phyloP scores from a whole-genome alignment of 2,329 filamentous ascomycete species.

The Cucurbitaria berberidis region DNA sequence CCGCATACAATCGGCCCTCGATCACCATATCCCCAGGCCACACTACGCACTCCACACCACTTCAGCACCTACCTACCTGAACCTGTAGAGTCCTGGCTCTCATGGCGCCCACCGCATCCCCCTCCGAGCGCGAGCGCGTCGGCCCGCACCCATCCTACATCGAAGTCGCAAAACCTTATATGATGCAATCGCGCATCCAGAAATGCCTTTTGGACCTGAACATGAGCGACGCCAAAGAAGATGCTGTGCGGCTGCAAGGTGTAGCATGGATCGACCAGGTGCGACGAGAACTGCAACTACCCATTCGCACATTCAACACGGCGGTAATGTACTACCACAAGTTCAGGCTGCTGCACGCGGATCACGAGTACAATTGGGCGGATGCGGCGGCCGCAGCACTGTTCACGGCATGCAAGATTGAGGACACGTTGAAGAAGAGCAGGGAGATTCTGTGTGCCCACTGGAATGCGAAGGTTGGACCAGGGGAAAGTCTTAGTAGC shows the following conservation, averaged over 20 bases:
- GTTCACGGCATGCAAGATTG: slow-evolving; percentile 94
- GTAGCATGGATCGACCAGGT: slow-evolving; percentile 89
- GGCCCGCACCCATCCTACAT: slow-evolving; percentile 69
- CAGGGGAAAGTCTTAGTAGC: slow-evolving; percentile 71
- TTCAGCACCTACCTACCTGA: background rate
- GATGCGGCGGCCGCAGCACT: slow-evolving; percentile 88
- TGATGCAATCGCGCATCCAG: slow-evolving; percentile 81
- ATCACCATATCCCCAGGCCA: too few relatives aligned
- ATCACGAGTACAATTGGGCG: slow-evolving; percentile 80
- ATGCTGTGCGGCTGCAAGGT: slow-evolving; percentile 80
- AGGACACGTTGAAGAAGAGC: slow-evolving; percentile 97
- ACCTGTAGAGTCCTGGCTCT: background rate
- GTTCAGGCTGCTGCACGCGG: slow-evolving; percentile 84
- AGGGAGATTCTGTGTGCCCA: slow-evolving; percentile 89
- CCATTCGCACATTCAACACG: slow-evolving; percentile 89
- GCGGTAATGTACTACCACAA: slow-evolving; percentile 93
- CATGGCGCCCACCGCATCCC: slow-evolving; percentile 42
- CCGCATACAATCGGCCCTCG: too few relatives aligned
- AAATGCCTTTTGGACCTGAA: slow-evolving; percentile 72
- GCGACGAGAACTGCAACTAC: slow-evolving; percentile 77
- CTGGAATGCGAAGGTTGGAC: slow-evolving; percentile 77
- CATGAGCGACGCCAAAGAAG: slow-evolving; percentile 78
- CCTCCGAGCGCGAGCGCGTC: slow-evolving; percentile 37
- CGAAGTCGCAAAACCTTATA: slow-evolving; percentile 74
- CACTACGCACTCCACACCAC: background rate